Evolutionary conservation across 2,329 filamentous ascomycete genomes (phyloP).

Genomic region (Fusarium solani-melongenae): DNA sequence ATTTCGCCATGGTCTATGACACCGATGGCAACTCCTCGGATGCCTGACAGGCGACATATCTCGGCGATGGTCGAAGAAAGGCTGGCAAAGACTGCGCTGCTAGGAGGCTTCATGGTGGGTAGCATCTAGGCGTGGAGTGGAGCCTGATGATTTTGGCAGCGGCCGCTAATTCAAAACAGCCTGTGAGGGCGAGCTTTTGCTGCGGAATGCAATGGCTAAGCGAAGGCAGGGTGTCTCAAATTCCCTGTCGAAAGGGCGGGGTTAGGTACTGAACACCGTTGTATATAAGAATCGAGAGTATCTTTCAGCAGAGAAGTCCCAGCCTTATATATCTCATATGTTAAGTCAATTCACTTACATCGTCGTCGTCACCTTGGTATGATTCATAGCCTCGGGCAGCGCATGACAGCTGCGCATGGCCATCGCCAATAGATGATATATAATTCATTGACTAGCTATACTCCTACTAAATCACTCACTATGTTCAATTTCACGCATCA

Average conservation of each 20-base stretch:
- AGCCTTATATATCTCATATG: neutral
- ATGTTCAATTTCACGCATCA: too few relatives aligned
- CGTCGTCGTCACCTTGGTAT: neutral
- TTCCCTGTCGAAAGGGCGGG: too few relatives aligned
- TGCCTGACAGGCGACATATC: neutral
- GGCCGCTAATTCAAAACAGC: too few relatives aligned
- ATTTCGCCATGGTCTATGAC: neutral
- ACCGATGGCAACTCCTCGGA: neutral
- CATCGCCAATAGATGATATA: neutral
- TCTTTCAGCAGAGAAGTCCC: neutral
- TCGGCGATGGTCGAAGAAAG: neutral
- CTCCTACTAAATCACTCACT: too few relatives aligned
- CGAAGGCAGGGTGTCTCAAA: too few relatives aligned
- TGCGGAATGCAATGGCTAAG: too few relatives aligned
- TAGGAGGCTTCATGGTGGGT: neutral
- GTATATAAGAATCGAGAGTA: too few relatives aligned
- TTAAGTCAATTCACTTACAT: neutral
- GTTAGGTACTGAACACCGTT: too few relatives aligned
- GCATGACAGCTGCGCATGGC: fast-evolving
- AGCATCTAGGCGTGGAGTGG: too few relatives aligned
- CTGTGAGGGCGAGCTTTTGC: too few relatives aligned
- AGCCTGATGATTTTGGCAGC: too few relatives aligned
- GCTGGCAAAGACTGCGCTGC: neutral
- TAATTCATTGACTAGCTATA: too few relatives aligned
- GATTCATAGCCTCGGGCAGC: neutral